Conservation (phyloP, 495 filamentous ascomycete species). For the Friedmanniomyces simplex region DNA sequence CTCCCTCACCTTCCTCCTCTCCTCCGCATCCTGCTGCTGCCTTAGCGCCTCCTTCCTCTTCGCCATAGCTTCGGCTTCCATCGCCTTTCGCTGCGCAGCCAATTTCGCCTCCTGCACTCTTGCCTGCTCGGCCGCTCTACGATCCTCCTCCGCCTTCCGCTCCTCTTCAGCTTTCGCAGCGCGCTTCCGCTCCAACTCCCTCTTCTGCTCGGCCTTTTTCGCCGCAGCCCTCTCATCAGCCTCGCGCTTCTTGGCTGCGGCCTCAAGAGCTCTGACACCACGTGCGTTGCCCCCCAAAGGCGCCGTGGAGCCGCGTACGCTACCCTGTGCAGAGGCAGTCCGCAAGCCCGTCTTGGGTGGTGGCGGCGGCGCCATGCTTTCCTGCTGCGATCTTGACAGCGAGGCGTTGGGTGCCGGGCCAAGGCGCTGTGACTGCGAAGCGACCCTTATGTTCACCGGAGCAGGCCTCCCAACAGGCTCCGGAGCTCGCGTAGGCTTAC, state of each 20-base stretch:
- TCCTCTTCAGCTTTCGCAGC: conserved; percentile 49
- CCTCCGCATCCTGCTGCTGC: conserved; percentile 22
- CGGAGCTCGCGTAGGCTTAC: conserved; percentile 59
- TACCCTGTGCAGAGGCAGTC: conserved; percentile 41
- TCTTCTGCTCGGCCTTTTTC: conserved; percentile 68
- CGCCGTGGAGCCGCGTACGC: conserved; percentile 39
- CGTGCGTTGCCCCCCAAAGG: conserved; percentile 39
- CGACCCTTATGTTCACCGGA: conserved; percentile 68
- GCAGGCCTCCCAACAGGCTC: conserved; percentile 52
- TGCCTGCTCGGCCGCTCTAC: conserved; percentile 40
- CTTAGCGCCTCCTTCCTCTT: conserved; percentile 39
- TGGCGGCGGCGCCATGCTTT: conserved; percentile 34
- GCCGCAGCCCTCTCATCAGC: conserved; percentile 68
- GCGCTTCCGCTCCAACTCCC: conserved; percentile 66
- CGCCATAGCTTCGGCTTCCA: conserved; percentile 53
- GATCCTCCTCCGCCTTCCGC: conserved; percentile 35
- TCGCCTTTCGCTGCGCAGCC: conserved; percentile 53
- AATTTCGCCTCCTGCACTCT: conserved; percentile 53
- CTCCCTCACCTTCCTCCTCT: conserved; percentile 32
- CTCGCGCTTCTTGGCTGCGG: conserved; percentile 66
- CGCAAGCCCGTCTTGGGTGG: conserved; percentile 42
- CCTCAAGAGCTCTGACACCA: conserved; percentile 45
- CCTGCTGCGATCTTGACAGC: conserved; percentile 27
- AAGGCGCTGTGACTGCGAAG: conserved; percentile 42
- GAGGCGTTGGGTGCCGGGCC: conserved; percentile 31